Evolutionary conservation across 805 yeast species (phyloP), one percentile per base, ranked within the genome.

Genomic region (Ogataea pini): DNA sequence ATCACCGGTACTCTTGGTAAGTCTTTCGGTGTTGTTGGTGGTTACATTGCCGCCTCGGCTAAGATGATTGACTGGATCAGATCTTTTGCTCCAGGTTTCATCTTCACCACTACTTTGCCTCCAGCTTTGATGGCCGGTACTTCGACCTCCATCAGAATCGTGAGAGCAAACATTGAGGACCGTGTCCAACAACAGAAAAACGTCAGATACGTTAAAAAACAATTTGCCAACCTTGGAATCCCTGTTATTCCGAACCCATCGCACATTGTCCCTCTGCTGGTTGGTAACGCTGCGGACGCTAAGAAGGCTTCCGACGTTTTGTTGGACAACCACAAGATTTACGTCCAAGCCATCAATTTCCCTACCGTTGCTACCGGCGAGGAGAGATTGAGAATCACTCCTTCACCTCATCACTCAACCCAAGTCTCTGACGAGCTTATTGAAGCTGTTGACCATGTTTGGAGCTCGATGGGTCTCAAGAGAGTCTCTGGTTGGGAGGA

Each of bases 111-210:
- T 13, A 76, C 96, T 33, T 79, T 94, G 56, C 99, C 99, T 41
- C 99, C 99, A n/a, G 83, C 96, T 13, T 82, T 88, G 49, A 90
- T 94, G 98, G 94, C 97, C 12, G 98, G 97, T 53, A 87, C 96
- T 31, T 75, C 86, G 13, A 84, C 89, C 41, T 92, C 98, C 7
- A 86, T 94, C 59, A 78, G 94, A 62, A 82, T 83, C 67, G 96
- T 88, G 63, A 82, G 96, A 70, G 67, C 81, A 28, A 85, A 90
- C 57, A 76, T 89, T 57, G 75, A 76, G 52, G 89, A 86, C 70
- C 83, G 99, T 68, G 79, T 84, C 51, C 77, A 77, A 33, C 98
- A 91, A 73, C 99, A 94, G 70, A 74, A 71, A 49, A 85, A 89
- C 68, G 89, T 96, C 16, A 78, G 86, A 51, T 90, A 89, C 67